Base-by-base conservation (phyloP, 2,329 filamentous ascomycete species). In the Fusarium sp. region DNA sequence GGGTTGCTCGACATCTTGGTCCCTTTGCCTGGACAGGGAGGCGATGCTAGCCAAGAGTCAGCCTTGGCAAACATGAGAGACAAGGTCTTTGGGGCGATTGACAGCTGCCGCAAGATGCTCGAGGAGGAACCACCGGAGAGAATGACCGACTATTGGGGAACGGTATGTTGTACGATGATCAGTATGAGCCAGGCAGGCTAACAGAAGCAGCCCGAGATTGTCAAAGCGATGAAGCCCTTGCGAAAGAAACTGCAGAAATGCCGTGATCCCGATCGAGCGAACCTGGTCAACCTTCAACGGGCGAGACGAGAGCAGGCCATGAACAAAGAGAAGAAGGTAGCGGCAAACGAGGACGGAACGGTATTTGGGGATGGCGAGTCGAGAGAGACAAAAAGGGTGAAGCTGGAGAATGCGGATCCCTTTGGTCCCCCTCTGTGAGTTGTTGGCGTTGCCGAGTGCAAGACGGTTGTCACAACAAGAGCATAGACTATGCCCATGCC, bases 241-340 rank as follows among this genome's bases (percentile, higher is more conserved):
- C 82, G 86, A 14, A 86, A 83, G 75, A 93, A 92, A 72, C 79
- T 93, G n/a, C 86, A 84, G 57, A 85, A 83, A 66, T 93, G 90
- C 66, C 81, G 88, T 53, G 90, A 94, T 68, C 90, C 90, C 0
- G 88, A 91, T 66, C 86, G 90, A 52, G 85, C 84, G 38, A 89
- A 93, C 72, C 75, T 93, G 4, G 87, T 92, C 15, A 87, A 86
- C 43, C 76, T 90, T 46, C 88, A 91, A 68, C 82, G 83, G 61
- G 84, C 86, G 17, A 82, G 88, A 67, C 85, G 85, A 43, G 84
- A 87, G 67, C 78, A 82, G 56, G 76, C 76, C 1, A 75, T 77
- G 39, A 77, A 76, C 48, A 77, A 77, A 33, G 79, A 77, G 65
- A 82, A 78, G 71, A 82, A 77, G 62, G 70, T 73, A n/a, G 72